Evolutionary conservation across 169 alveolate genomes (phyloP).

Genomic region (Cryptosporidium ubiquitum): DNA sequence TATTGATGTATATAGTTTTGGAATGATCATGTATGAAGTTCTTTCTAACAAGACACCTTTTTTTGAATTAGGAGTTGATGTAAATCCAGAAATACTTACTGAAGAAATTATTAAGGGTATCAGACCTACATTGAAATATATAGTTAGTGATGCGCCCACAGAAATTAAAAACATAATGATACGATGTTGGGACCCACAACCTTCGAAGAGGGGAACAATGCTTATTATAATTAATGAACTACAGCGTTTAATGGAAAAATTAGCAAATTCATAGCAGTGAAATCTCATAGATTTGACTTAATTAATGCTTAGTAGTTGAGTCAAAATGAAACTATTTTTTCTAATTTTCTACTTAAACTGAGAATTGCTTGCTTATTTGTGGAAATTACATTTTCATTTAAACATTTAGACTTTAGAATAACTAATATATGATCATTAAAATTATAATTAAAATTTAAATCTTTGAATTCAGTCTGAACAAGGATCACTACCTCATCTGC

Average conservation of each 20-base stretch:
- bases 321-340: constrained; percentile 32
- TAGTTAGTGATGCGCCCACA: constrained; percentile 39
- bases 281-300: neutral
- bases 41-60: constrained; percentile 81
- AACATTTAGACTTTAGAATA: constrained; percentile 32
- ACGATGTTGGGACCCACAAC: constrained; percentile 76
- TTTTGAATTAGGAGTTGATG: constrained; percentile 75
- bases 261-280: neutral
- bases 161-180: constrained; percentile 64
- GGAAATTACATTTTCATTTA: constrained; percentile 17
- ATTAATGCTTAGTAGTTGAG: neutral
- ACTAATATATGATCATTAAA: constrained; percentile 9
- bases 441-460: constrained; percentile 15
- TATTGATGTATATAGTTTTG: constrained; percentile 84
- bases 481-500: constrained; percentile 19
- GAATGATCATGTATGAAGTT: constrained; percentile 83
- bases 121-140: constrained; percentile 63
- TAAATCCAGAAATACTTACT: constrained; percentile 74
- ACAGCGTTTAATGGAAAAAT: neutral
- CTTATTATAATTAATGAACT: constrained; percentile 51
- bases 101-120: constrained; percentile 59
- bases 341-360: constrained; percentile 37
- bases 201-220: constrained; percentile 72
- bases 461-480: constrained; percentile 45
- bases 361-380: constrained; percentile 50